Evolutionary conservation across 495 filamentous ascomycete genomes (phyloP), one percentile per base, ranked within the genome.

Genomic region (Talaromyces proteolyticus): DNA sequence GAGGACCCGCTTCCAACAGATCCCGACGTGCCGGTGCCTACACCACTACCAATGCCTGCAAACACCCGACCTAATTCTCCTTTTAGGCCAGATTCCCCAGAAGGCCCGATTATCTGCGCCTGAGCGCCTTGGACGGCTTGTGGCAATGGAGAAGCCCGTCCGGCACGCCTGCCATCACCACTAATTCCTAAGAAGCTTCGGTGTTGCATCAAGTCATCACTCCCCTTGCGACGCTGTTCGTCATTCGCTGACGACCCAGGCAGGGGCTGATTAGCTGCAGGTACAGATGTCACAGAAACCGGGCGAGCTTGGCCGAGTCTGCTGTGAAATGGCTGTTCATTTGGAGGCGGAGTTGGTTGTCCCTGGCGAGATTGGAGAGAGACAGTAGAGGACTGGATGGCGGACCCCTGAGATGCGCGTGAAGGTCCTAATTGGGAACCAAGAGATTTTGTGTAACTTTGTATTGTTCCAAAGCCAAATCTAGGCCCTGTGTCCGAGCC

Each of bases 111-210:
- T 26, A 82, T 76, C 54, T 88, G 86, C 24, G 83, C 86, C 67
- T 94, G 89, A 5, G 89, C 91, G 16, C 91, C 91, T 59, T 96
- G 91, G 3, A 96, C 91, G 8, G 91, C 90, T 66, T 96, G 91
- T 5, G 91, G 91, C 14, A 95, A 70, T 0, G 91, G 91, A 19
- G 91, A 95, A n/a, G 71, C 67, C 22, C 74, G 75, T 0, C 77
- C 73, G n/a, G 66, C 59, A 19, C 71, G 65, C 52, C 74, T 75
- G 21, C 62, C 66, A 44, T 77, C 70, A n/a, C 66, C 53, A 21
- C 68, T 61, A 11, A 76, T 58, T 1, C 69, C 62, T 24, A 78
- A 67, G 18, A 76, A 61, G 53, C 58, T 74, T 26, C 74, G 65
- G 49, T 70, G 72, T 18, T 73, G 69, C 8, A 67, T 47, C 20